These are phyloP conservation scores for Camellia oleifera DNA, from an alignment of 179 eudicot genomes.

Conservation along the genomic window DNA sequence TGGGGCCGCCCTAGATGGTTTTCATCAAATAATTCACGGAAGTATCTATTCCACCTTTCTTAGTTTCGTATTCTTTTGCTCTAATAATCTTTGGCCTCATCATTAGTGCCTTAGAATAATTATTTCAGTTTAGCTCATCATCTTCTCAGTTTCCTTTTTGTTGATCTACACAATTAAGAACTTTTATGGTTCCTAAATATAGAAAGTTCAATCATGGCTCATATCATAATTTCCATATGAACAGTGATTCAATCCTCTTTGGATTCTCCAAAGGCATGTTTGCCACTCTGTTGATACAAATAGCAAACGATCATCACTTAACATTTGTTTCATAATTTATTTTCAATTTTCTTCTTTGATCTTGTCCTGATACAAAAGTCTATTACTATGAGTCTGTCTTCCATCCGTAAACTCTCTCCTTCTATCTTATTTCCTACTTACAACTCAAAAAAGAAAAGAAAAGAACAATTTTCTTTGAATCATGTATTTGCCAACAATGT, in stretches of 20 bases:
- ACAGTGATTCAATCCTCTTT: not conserved
- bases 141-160: not conserved
- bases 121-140: not conserved
- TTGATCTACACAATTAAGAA: not conserved
- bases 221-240: not conserved
- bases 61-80: not conserved
- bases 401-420: not conserved
- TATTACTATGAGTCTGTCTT: not conserved
- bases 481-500: not conserved
- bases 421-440: too few species aligned
- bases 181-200: not conserved
- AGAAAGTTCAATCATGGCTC: not conserved
- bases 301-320: not conserved
- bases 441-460: not conserved
- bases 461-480: not conserved
- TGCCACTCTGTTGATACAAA: not conserved
- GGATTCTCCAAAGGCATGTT: not conserved
- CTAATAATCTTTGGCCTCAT: not conserved
- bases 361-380: too few species aligned
- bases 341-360: too few species aligned
- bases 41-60: not conserved
- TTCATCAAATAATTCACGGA: not conserved
- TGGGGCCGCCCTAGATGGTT: not conserved
- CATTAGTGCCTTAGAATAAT: not conserved
- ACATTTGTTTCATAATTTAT: not conserved